Conservation (phyloP, 371 early-diverging fungal species). For the Mortierella sp. region DNA sequence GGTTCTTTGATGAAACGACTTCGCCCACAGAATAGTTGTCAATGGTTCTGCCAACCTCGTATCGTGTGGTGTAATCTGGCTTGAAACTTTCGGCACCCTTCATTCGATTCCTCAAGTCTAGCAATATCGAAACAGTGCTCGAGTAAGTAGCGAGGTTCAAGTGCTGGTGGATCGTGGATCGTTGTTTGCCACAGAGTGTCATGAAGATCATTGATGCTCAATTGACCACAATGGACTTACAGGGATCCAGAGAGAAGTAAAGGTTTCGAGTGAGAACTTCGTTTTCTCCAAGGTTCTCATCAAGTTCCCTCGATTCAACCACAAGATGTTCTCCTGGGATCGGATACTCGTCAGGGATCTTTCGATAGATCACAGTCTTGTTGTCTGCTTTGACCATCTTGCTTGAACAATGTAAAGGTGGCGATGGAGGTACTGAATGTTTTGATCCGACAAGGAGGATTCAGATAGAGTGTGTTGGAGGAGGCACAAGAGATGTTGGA, state of each 20-base stretch:
- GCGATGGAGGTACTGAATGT: neutral
- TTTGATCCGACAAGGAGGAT: neutral
- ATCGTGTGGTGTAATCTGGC: too few species aligned
- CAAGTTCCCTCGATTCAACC: slow-evolving; percentile 53
- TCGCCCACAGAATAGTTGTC: slow-evolving; percentile 15
- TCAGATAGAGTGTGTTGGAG: too few species aligned
- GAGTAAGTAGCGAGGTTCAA: too few species aligned
- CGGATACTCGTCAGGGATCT: slow-evolving; percentile 53
- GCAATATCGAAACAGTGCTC: too few species aligned
- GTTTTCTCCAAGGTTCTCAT: slow-evolving; percentile 57
- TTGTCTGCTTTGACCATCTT: slow-evolving; percentile 15
- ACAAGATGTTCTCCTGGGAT: slow-evolving; percentile 58
- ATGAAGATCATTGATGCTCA: too few species aligned
- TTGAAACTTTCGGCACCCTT: too few species aligned
- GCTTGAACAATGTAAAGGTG: neutral
- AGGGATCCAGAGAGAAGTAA: slow-evolving; percentile 62
- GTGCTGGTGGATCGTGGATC: too few species aligned
- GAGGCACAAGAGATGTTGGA: too few species aligned
- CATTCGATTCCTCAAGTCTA: slow-evolving; percentile 72
- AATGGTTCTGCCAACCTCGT: slow-evolving; percentile 25
- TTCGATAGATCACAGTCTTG: slow-evolving; percentile 53
- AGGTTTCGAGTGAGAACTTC: slow-evolving; percentile 66
- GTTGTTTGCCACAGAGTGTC: too few species aligned
- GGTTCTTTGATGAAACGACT: slow-evolving; percentile 27
- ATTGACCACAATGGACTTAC: slow-evolving; percentile 19